Base-by-base conservation (phyloP, 2,329 filamentous ascomycete species). In the Aspergillus melleus region DNA sequence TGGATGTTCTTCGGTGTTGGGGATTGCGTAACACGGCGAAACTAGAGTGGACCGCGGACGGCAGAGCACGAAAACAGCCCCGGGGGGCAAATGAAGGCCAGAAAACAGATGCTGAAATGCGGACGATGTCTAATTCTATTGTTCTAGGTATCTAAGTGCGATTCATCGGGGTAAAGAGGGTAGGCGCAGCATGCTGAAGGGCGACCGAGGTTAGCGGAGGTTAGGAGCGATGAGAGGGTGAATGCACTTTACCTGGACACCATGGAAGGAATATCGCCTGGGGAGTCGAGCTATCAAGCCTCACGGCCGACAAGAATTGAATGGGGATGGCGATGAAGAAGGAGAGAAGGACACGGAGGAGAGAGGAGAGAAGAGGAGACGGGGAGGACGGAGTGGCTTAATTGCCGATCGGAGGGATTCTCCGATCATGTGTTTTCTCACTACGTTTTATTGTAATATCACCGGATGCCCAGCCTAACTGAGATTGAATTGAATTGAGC, bases 1-100 rank as follows among this genome's bases (percentile, higher is more conserved):
- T 14, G 10, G 32, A 4, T 36, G 32, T 46, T 24, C 19, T 47
- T 47, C 19, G n/a, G 11, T 22, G 20, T 22, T 19, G 24, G 10
- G 49, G 16, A 16, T 51, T 51, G 49, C 49, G 49, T 57, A 57
- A 53, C 30, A 42, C 51, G 22, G 22, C 30, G 20, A 12, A 53
- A 57, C 42, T 22, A 57, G 29, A 12, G 49, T 46, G 49, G 55
- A 47, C 36, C 55, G 24, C 24, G 26, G 51, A 36, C 55, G 55
- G 55, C 39, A 54, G 39, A 46, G 36, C 9, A 20, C 32, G 53
- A 29, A 49, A 55, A 47, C 11, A 47, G 44, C 10, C 19, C 44
- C 9, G 4, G 8, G 8, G 16, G 19, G 12, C 9, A 14, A 24
- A 20, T 11, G 4, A 24, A 22, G 9, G 20, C 20, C 19, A 24